A percentile compares a stretch with the other conserved stretches of the same genome.
Evolutionary conservation across 352 stramenopile species (phyloP).

Genomic region (Pythium sukuiense): DNA sequence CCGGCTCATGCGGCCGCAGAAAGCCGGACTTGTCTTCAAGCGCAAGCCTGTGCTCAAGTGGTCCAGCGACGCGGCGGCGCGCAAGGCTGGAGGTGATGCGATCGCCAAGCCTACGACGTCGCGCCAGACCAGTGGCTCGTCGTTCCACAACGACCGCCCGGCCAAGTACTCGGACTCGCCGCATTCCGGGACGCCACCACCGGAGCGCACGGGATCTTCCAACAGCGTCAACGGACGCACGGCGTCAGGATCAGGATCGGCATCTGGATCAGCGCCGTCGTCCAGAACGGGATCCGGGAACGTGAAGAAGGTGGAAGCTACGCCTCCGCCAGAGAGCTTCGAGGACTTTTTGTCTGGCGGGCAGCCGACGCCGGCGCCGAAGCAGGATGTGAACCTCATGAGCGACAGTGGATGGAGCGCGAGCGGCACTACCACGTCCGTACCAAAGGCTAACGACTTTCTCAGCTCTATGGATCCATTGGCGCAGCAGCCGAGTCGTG

Average conservation of each 20-base stretch:
- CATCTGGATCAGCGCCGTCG: conserved; percentile 22
- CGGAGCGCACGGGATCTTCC: conserved; percentile 7
- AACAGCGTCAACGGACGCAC: conserved; percentile 10
- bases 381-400: conserved; percentile 71
- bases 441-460: conserved; percentile 39
- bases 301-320: conserved; percentile 24
- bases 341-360: conserved; percentile 78
- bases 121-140: conserved; percentile 27
- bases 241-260: conserved; percentile 9
- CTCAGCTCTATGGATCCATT: conserved; percentile 70
- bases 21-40: conserved; percentile 65
- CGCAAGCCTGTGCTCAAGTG: conserved; percentile 75
- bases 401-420: conserved; percentile 52
- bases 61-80: conserved; percentile 27
- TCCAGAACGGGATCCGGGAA: conserved; percentile 44
- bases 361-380: conserved; percentile 25
- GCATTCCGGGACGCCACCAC: conserved; percentile 14
- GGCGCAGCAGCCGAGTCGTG: conserved; percentile 27
- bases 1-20: conserved; percentile 56
- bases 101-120: conserved; percentile 25
- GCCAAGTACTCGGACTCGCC: conserved; percentile 67
- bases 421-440: conserved; percentile 19
- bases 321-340: conserved; percentile 42
- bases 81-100: conserved; percentile 6
- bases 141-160: conserved; percentile 53